A percentile compares a stretch with the other conserved stretches of the same genome.
These are phyloP conservation scores for Cytospora chrysosperma DNA, from an alignment of 2,329 filamentous ascomycete species.

Conservation along the genomic window DNA sequence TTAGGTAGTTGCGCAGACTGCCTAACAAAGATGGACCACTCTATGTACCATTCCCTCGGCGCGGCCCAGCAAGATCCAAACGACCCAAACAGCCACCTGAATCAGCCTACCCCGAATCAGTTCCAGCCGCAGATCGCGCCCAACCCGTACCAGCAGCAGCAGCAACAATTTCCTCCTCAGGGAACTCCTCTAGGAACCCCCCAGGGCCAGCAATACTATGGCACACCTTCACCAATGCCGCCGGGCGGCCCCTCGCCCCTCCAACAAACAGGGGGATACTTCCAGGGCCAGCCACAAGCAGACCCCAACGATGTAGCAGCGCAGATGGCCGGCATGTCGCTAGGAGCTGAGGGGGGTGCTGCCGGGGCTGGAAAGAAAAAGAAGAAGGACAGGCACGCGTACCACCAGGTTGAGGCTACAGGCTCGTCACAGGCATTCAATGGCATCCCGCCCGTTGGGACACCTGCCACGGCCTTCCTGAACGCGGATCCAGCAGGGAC, in stretches of 20 bases:
- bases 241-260: constrained; percentile 35
- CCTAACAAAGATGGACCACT: constrained; percentile 42
- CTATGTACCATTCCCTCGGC: constrained; percentile 52
- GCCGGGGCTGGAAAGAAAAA: constrained; percentile 60
- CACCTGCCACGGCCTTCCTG: constrained; percentile 56
- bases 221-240: constrained; percentile 31
- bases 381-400: constrained; percentile 94
- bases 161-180: constrained; percentile 29
- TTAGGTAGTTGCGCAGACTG: background rate
- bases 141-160: constrained; percentile 49
- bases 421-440: constrained; percentile 69
- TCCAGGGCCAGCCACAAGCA: constrained; percentile 36
- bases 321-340: constrained; percentile 76
- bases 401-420: constrained; percentile 77
- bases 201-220: constrained; percentile 42
- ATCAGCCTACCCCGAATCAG: constrained; percentile 39
- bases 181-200: constrained; percentile 15
- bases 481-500: constrained; percentile 52
- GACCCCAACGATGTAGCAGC: constrained; percentile 57
- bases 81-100: constrained; percentile 45
- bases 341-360: constrained; percentile 55
- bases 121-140: constrained; percentile 56
- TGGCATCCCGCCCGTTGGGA: constrained; percentile 60
- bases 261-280: constrained; percentile 31
- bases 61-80: constrained; percentile 53